Evolutionary conservation across 108 stramenopile species (phyloP), one percentile per base, ranked within the genome.

Genomic region (Asterionellopsis glacialis): DNA sequence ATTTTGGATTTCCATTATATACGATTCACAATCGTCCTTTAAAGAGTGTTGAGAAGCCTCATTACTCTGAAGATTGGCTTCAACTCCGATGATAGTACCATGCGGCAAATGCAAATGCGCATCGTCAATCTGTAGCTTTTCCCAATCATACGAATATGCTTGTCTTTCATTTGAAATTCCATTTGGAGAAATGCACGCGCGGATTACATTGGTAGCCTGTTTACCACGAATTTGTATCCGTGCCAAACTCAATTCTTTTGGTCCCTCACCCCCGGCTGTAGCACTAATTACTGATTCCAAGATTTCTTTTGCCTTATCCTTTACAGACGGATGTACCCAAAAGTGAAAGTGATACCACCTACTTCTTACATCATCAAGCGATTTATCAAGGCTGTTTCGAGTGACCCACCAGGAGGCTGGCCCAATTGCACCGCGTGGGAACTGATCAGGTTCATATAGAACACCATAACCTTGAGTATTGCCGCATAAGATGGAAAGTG

Each of bases 401-500:
- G 22, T 54, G 53, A 11, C 11, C 53, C 53, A 54, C 68, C 71
- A 70, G n/a, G 12, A 0, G 26, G 55, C 54, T 27, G 75, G 75
- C 19, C 81, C 81, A 57, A 82, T 71, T 1, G 73, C 72, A 9
- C 53, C 49, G 9, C 13, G 13, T 10, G 81, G 81, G 50, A 76
- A 70, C 15, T 57, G 51, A 63, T 71, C 70, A n/a, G 56, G 19
- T 38, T 40, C 52, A 67, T 77, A 50, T 11, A 74, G 2, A 41
- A 70, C 56, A 14, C 72, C 72, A 27, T 69, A 51, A 16, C 63
- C 61, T 15, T 63, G 52, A 11, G 25, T 52, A n/a, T 39, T 47
- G 28, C 28, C 38, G 11, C 45, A 14, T 11, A 68, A 39, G n/a
- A 59, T 47, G 9, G 12, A 0, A 50, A 25, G 13, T 14, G 41